Evolutionary conservation across 345 rosid genomes (phyloP), one percentile per base, ranked within the genome.

Genomic region (Populus euphratica): DNA sequence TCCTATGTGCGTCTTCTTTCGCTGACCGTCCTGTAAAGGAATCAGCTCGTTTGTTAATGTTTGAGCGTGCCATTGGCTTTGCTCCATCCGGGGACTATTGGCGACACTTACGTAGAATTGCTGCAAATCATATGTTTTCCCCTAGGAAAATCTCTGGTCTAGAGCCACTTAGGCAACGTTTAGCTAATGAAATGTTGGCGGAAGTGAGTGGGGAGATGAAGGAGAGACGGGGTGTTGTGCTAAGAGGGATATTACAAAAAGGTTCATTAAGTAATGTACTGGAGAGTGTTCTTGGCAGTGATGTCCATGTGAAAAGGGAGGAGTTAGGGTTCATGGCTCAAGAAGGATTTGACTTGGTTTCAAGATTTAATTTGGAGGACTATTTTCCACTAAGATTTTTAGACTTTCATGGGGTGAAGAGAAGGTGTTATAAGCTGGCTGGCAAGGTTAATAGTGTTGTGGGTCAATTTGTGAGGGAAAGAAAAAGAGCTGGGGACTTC

Each of bases 41-140:
- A 59, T 86, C 93, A 0, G 93, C 92, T 20, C 85, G 88, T 16
- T 68, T 78, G 21, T 73, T 90, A 68, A 88, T 90, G 92, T 91
- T 91, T 50, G 91, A 90, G 78, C 87, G 91, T 10, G 96, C 96
- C 77, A 88, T 91, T 54, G 95, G 93, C 9, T 91, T 90, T 39
- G 91, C 96, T 31, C 90, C 93, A 31, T 73, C 83, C 0, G 92
- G 92, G 3, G 63, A 80, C 18, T 85, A 91, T 36, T 91, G 93
- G 96, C 83, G 88, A 33, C 86, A 83, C 66, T 83, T 91, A 1
- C 88, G 93, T 2, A 59, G 84, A 75, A 78, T 91, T 12, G 91
- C 93, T 0, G 82, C 87, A 1, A 85, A 66, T 63, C 77, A 86
- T 74, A 86, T 90, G 92, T 88, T 91, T 83, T 88, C 92, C 27